A percentile compares a stretch with the other conserved stretches of the same genome.
phyloP scores from a whole-genome alignment of 257 asterid genomes.

The Nicotiana otophora region DNA sequence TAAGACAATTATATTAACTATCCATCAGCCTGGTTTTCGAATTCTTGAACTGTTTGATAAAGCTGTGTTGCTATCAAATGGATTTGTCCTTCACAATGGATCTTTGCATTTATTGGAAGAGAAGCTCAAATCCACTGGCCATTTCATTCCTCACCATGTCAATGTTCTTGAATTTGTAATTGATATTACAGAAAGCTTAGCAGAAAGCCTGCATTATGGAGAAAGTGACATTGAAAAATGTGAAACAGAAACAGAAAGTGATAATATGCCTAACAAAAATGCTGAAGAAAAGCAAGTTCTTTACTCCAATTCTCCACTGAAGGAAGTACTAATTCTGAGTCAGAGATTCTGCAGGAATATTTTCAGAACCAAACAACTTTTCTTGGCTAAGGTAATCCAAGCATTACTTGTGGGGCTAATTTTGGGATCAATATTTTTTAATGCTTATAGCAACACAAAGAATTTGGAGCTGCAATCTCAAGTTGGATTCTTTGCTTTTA shows the following conservation, averaged over 20 bases:
- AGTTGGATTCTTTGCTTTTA: constrained; percentile 73
- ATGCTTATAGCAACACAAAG: constrained; percentile 27
- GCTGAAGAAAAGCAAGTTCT: constrained; percentile 10
- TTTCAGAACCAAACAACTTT: constrained; percentile 59
- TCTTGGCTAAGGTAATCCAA: constrained; percentile 49
- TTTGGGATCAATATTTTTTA: constrained; percentile 54
- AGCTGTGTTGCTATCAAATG: constrained; percentile 49
- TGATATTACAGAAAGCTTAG: constrained; percentile 39
- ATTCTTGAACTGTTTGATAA: constrained; percentile 62
- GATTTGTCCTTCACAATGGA: constrained; percentile 57
- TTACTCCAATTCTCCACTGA: constrained; percentile 37
- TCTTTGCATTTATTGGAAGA: constrained; percentile 49
- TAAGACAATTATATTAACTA: constrained; percentile 59
- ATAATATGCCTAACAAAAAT: not conserved
- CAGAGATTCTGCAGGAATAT: constrained; percentile 55
- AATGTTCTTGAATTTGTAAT: constrained; percentile 73
- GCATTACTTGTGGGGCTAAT: constrained; percentile 56
- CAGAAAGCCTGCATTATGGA: constrained; percentile 28
- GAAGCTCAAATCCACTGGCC: constrained; percentile 35
- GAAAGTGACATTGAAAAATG: constrained; percentile 23
- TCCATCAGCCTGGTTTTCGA: constrained; percentile 79
- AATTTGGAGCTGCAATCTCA: constrained; percentile 42
- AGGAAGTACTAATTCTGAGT: constrained; percentile 49
- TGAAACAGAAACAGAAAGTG: constrained; percentile 16
- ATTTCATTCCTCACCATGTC: constrained; percentile 55